A percentile compares a stretch with the other conserved stretches of the same genome.
Conservation (phyloP, 495 filamentous ascomycete species). For the Penicillium maclennaniae region DNA sequence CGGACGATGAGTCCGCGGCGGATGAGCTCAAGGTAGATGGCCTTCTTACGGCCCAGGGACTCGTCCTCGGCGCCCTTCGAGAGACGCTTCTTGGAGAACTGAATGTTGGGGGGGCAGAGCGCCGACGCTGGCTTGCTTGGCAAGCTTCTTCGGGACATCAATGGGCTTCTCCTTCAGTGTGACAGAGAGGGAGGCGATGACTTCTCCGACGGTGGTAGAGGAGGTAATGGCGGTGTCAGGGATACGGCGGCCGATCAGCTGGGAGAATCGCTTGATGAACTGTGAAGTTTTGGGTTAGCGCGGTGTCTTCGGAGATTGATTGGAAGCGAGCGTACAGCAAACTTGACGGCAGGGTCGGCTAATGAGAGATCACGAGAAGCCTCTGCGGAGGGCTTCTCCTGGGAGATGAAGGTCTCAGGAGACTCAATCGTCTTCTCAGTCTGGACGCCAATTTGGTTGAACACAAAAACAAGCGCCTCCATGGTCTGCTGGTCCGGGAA, state of each 20-base stretch:
- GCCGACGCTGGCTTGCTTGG: conserved; percentile 32
- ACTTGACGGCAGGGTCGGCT: conserved; percentile 58
- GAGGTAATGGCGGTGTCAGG: conserved; percentile 60
- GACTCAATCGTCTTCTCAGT: conserved; percentile 13
- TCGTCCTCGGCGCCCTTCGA: conserved; percentile 68
- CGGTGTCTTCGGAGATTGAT: neutral
- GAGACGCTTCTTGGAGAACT: conserved; percentile 54
- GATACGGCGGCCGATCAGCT: conserved; percentile 70
- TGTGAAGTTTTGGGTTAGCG: conserved; percentile 31
- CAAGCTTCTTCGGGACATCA: conserved; percentile 37
- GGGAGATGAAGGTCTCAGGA: conserved; percentile 9
- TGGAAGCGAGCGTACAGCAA: conserved; percentile 57
- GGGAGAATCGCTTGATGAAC: conserved; percentile 73
- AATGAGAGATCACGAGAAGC: conserved; percentile 44
- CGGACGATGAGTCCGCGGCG: conserved; percentile 48
- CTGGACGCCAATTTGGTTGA: conserved; percentile 35
- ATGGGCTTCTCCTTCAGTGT: conserved; percentile 21
- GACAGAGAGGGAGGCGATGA: conserved; percentile 40
- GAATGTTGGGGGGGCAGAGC: conserved; percentile 64
- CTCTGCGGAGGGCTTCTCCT: conserved; percentile 13
- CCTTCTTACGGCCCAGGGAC: conserved; percentile 76
- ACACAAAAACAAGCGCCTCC: conserved; percentile 35
- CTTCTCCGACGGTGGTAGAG: conserved; percentile 49
- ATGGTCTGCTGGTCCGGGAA: conserved; percentile 30
- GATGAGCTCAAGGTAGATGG: conserved; percentile 70